Conservation (phyloP, 768 basidiomycete genomes). For the Ephemerocybe angulata region DNA sequence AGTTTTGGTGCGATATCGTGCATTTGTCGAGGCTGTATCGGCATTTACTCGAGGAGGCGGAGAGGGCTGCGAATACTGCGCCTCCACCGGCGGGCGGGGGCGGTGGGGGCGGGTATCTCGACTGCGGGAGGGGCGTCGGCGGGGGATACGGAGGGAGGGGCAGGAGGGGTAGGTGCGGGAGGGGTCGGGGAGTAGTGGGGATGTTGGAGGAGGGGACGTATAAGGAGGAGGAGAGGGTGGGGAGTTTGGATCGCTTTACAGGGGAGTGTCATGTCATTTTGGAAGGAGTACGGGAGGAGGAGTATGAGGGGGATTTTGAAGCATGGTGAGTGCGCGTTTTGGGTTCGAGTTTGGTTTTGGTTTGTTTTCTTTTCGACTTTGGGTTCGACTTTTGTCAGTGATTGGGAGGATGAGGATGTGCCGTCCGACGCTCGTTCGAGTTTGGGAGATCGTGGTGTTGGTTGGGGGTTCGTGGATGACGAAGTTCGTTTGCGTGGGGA, state of each 20-base stretch:
- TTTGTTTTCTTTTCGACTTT: background rate
- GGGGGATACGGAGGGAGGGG: too few relatives aligned
- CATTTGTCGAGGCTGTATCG: conserved; percentile 39
- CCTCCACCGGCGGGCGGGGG: too few relatives aligned
- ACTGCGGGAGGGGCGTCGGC: background rate
- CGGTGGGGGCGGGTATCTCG: too few relatives aligned
- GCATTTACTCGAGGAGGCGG: conserved; percentile 32
- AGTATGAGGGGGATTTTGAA: conserved; percentile 36
- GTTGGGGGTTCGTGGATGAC: too few relatives aligned
- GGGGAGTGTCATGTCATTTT: conserved; percentile 36
- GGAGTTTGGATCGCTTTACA: conserved; percentile 22
- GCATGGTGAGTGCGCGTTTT: conserved; percentile 26
- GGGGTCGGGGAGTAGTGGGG: too few relatives aligned
- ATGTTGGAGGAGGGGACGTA: too few relatives aligned
- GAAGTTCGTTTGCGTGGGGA: too few relatives aligned
- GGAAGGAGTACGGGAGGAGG: conserved; percentile 40
- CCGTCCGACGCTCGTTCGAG: too few relatives aligned
- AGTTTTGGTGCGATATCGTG: conserved; percentile 40
- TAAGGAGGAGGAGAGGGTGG: conserved; percentile 5
- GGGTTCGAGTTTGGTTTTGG: background rate
- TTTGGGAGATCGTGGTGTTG: background rate
- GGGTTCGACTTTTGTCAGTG: background rate
- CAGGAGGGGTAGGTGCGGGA: background rate
- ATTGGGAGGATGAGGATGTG: background rate
- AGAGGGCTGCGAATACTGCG: conserved; percentile 15